Evolutionary conservation across 2,329 filamentous ascomycete species (phyloP).

Genomic region (Claviceps capensis): DNA sequence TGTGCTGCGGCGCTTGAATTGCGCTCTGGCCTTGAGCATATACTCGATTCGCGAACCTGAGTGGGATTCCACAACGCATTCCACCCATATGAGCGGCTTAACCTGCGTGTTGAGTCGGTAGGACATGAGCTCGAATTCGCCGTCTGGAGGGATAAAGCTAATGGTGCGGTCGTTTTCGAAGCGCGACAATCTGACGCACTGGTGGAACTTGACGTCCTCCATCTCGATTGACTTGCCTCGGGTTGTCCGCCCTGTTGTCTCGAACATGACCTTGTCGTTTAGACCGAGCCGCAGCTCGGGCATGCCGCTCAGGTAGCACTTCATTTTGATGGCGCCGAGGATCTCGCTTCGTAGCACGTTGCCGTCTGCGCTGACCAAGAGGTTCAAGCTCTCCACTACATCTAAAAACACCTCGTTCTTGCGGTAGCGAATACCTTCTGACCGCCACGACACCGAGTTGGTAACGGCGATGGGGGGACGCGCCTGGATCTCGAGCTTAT

Average conservation of each 20-base stretch:
- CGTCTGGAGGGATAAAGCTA: slow-evolving; percentile 95
- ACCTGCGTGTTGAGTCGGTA: slow-evolving; percentile 98
- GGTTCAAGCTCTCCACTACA: slow-evolving; percentile 90
- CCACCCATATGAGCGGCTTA: slow-evolving; percentile 97
- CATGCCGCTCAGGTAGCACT: slow-evolving; percentile 98
- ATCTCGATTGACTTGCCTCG: slow-evolving; percentile 96
- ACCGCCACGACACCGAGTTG: slow-evolving; percentile 95
- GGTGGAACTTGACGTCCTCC: slow-evolving; percentile 99
- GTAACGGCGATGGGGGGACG: slow-evolving; percentile 95
- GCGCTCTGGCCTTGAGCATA: slow-evolving; percentile 95
- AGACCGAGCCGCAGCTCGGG: slow-evolving; percentile 84
- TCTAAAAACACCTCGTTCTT: slow-evolving; percentile 99
- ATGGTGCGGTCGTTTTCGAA: slow-evolving; percentile 99
- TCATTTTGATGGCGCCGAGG: slow-evolving; percentile 96
- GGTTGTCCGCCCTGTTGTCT: slow-evolving; percentile 87
- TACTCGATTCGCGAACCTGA: slow-evolving; percentile 94
- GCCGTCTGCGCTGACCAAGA: slow-evolving; percentile 85
- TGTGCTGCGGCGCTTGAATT: slow-evolving; percentile 95
- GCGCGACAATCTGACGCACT: slow-evolving; percentile 86
- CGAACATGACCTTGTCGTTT: slow-evolving; percentile 99
- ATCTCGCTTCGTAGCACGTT: slow-evolving; percentile 96
- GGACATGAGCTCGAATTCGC: slow-evolving; percentile 98
- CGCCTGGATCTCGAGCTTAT: slow-evolving; percentile 94
- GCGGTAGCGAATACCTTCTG: slow-evolving; percentile 92
- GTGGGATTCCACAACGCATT: slow-evolving; percentile 93